Evolutionary conservation across 257 asterid species (phyloP).

Genomic region (Ocimum tenuiflorum): DNA sequence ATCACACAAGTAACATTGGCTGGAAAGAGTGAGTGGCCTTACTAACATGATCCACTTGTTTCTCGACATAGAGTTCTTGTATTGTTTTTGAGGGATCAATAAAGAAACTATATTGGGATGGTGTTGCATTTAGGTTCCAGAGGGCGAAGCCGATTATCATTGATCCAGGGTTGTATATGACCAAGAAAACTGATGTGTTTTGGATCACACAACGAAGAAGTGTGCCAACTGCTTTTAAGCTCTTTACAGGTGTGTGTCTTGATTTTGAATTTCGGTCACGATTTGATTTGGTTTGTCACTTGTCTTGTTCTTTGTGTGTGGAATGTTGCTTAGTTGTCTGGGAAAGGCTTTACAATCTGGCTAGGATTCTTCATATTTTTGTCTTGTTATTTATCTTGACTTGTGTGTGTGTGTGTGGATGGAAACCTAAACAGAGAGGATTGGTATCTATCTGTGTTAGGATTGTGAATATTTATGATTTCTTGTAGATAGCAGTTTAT

Average conservation of each 20-base stretch:
- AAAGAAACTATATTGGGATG: not conserved
- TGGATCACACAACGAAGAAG: conserved; percentile 96
- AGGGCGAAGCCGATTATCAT: conserved; percentile 88
- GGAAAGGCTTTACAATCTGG: conserved; percentile 10
- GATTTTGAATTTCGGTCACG: conserved; percentile 14
- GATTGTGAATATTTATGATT: conserved; percentile 8
- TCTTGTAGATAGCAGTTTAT: conserved; percentile 14
- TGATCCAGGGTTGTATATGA: conserved; percentile 90
- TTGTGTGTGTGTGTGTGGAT: not conserved
- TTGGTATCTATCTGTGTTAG: conserved; percentile 16
- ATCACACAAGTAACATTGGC: conserved; percentile 89
- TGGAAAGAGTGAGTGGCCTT: conserved; percentile 85
- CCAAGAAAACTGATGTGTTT: conserved; percentile 76
- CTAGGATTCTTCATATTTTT: conserved; percentile 16
- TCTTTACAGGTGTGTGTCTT: conserved; percentile 66
- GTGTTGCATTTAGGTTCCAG: conserved; percentile 48
- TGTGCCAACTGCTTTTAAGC: conserved; percentile 92
- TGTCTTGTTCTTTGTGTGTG: conserved; percentile 15
- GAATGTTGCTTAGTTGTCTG: conserved; percentile 16
- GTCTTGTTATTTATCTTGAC: conserved; percentile 16
- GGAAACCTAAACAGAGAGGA: conserved; percentile 15
- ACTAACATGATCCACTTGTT: not conserved
- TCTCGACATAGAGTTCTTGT: not conserved
- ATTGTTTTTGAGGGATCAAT: not conserved
- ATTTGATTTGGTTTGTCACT: conserved; percentile 5